Base-by-base conservation (phyloP, 495 filamentous ascomycete species). In the Podospora australis region DNA sequence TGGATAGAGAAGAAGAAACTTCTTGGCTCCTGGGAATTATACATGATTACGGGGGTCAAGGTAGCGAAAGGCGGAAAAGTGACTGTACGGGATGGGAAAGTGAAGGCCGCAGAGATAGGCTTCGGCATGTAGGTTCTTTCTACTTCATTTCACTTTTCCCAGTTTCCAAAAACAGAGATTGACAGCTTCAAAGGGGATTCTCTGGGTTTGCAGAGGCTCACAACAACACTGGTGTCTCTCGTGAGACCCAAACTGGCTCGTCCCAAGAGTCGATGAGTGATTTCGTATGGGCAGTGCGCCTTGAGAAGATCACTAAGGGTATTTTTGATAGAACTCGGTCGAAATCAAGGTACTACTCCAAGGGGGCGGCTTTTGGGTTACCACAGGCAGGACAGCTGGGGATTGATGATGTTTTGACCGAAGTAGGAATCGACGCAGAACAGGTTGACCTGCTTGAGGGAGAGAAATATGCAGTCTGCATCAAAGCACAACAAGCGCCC, bases 11-110 rank as follows among this genome's bases (percentile, higher is more conserved):
- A 29, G 26, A 29, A 6, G 11, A 29, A 29, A 29, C 20, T 24
- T n/a, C 7, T 28, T 6, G 22, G 22, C 7, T 44, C 41, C 20
- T 44, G 41, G 41, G 17, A 44, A 14, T 11, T 44, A 2, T 44
- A 23, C 23, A 44, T 44, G 41, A 28, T 44, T 17, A 44, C 41
- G 7, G 41, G 41, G 14, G 14, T 44, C 41, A 44, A 44, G 16
- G 23, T 44, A 20, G 41, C 20, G 13, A 3, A 23, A 24, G 41
- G 41, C 4, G 41, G 20, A 28, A 44, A 8, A 4, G 28, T 44
- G 41, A 26, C 41, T 16, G 22, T 24, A 25, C 20, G 6, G 23
- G 41, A 44, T 2, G 26, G 26, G 26, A 29, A 29, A 11, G 26
- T 29, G 6, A 29, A 11, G 6, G 26, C 6, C 26, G 26, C 6